Conservation (phyloP, 371 early-diverging fungal genomes). For the Actinomortierella ambigua region DNA sequence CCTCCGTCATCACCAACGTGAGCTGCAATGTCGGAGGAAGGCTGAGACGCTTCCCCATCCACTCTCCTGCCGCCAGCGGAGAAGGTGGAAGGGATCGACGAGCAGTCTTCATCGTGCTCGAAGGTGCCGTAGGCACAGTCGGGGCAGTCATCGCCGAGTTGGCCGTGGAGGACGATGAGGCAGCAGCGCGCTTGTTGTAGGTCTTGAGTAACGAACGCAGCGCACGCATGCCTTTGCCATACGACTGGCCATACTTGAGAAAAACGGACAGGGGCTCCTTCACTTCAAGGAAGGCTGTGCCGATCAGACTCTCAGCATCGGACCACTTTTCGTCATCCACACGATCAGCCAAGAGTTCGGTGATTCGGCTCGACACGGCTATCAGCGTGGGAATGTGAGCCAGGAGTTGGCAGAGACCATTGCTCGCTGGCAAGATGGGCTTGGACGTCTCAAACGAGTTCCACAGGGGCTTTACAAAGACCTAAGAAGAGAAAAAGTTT, state of each 20-base stretch:
- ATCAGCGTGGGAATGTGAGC: conserved; percentile 26
- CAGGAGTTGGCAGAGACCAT: conserved; percentile 39
- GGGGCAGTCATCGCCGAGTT: background rate
- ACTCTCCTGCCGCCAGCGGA: background rate
- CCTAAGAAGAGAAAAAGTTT: conserved; percentile 5
- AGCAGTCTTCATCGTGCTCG: background rate
- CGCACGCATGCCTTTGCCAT: conserved; percentile 45
- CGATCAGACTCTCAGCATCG: conserved; percentile 26
- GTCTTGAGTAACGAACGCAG: conserved; percentile 35
- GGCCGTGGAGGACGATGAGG: background rate
- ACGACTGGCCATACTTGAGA: conserved; percentile 44
- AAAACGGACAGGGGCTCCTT: conserved; percentile 43
- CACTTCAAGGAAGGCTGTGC: conserved; percentile 36
- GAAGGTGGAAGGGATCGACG: conserved; percentile 1
- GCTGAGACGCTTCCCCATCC: too few relatives aligned
- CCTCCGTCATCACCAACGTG: too few relatives aligned
- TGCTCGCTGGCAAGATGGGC: conserved; percentile 39
- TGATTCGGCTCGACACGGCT: conserved; percentile 19
- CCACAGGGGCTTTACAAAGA: conserved; percentile 36
- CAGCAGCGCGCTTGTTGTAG: conserved; percentile 16
- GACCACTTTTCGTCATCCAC: conserved; percentile 46
- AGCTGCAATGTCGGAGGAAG: too few relatives aligned
- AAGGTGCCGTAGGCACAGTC: background rate
- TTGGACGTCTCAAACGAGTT: conserved; percentile 32
- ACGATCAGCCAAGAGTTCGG: conserved; percentile 22